Base-by-base conservation (phyloP, 2,329 filamentous ascomycete genomes). In the Aspergillus jensenii region DNA sequence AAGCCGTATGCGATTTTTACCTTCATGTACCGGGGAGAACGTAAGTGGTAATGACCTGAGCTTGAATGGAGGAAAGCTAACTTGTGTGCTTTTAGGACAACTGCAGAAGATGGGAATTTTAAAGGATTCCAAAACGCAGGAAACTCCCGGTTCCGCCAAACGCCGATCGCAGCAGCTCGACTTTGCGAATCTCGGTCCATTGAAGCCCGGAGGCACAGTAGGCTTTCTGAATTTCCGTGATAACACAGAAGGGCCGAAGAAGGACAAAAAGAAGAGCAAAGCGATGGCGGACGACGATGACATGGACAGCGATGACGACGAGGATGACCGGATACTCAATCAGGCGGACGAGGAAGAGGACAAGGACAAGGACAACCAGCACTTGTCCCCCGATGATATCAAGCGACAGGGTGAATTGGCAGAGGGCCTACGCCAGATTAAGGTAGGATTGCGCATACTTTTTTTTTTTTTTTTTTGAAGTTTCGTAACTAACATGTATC, bases 1-100 rank as follows among this genome's bases (percentile, higher is more conserved):
- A 95, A 93, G 76, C 95, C 96, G 3, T 99, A 96, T 77, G 95
- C 95, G 4, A 89, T 90, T 8, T 99, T 99, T 74, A 98, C 96
- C 27, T 99, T 99, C 75, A 91, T 98, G 78, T 99, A 99, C 74
- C 87, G 95, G 60, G 95, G 95, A 73, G 90, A 96, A 73, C 89
- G 93, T 96, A 81, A 81, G 91, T 86, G 41, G 12, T 17, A 6
- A 21, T 8, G 27, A 31, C 27, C 19, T 12, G 31, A 6, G 2
- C 35, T 3, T 35, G 31, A 15, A 51, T 41, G 23, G 17, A 45
- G 14, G 17, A n/a, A 7, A 39, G 21, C 51, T 54, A 19, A 54
- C 43, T 51, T 48, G 6, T 19, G 21, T 8, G 15, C 39, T 5
- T 31, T 31, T 45, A 96, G 92, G 91, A 52, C 95, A 99, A 87